Conservation (phyloP, 2,329 filamentous ascomycete genomes). For the Verticillium klebahnii region DNA sequence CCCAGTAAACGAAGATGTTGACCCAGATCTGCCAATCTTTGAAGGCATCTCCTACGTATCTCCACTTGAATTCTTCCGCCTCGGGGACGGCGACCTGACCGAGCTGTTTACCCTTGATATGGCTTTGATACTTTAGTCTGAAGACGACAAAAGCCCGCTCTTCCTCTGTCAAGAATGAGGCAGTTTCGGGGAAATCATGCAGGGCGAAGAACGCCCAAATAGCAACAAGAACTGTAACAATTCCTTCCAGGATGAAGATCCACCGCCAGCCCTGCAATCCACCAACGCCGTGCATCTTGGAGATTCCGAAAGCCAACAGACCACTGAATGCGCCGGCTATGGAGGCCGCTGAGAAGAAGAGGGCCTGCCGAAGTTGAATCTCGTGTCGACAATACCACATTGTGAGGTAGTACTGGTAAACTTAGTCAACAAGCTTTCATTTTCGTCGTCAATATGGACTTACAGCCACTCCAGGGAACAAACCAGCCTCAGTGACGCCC, state of each 20-base stretch:
- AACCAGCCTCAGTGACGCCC: slow-evolving; percentile 61
- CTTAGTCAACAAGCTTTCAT: background rate
- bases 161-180: slow-evolving; percentile 65
- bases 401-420: slow-evolving; percentile 42
- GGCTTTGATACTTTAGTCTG: slow-evolving; percentile 62
- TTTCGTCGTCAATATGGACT: slow-evolving; percentile 7
- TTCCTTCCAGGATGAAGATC: slow-evolving; percentile 68
- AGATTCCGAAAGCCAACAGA: slow-evolving; percentile 65
- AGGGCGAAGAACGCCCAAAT: slow-evolving; percentile 65
- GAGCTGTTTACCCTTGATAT: slow-evolving; percentile 14
- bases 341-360: slow-evolving; percentile 81
- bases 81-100: slow-evolving; percentile 42
- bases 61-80: slow-evolving; percentile 71
- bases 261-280: slow-evolving; percentile 57
- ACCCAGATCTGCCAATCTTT: slow-evolving; percentile 76
- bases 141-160: slow-evolving; percentile 68
- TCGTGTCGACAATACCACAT: slow-evolving; percentile 58
- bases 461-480: slow-evolving; percentile 59
- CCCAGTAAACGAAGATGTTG: slow-evolving; percentile 59
- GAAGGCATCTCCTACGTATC: slow-evolving; percentile 67
- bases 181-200: slow-evolving; percentile 77
- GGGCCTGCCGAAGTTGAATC: slow-evolving; percentile 53
- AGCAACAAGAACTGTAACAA: slow-evolving; percentile 65
- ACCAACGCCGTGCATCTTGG: slow-evolving; percentile 63
- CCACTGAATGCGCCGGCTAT: slow-evolving; percentile 75